Percentiles rank a stretch among this genome's conserved stretches.
phyloP scores from a whole-genome alignment of 352 stramenopile species.

The Salisapilia sapeloensis region DNA sequence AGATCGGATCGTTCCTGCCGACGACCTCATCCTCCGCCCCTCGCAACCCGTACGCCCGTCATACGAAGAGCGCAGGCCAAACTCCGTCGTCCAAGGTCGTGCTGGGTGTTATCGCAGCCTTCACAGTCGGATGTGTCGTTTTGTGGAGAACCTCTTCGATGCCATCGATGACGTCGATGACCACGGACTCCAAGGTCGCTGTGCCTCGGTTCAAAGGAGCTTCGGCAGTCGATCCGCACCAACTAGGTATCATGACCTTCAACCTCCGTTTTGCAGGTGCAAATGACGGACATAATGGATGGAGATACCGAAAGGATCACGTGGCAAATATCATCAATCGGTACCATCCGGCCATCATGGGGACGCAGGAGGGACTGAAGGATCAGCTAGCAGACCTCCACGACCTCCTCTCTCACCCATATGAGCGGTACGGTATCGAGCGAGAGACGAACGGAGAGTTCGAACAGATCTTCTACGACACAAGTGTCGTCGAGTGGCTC shows the following conservation, averaged over 20 bases:
- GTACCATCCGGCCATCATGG: constrained; percentile 53
- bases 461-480: constrained; percentile 72
- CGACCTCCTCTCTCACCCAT: constrained; percentile 14
- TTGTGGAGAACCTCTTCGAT: too few species aligned
- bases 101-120: too few species aligned
- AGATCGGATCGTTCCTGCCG: too few species aligned
- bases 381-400: constrained; percentile 40
- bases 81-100: too few species aligned
- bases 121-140: too few species aligned
- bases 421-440: constrained; percentile 57
- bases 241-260: constrained; percentile 72
- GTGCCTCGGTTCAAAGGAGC: constrained; percentile 21
- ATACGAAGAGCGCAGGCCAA: too few species aligned
- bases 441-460: constrained; percentile 56
- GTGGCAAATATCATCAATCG: constrained; percentile 57
- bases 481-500: constrained; percentile 25
- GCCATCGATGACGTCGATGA: too few species aligned
- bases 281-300: constrained; percentile 46
- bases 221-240: constrained; percentile 10
- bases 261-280: constrained; percentile 56
- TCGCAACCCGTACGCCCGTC: too few species aligned
- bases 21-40: too few species aligned
- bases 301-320: constrained; percentile 52
- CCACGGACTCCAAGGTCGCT: too few species aligned
- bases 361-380: constrained; percentile 58